These are phyloP conservation scores for Lepiota brunneoincarnata DNA, from an alignment of 768 basidiomycete species.

Conservation along the genomic window DNA sequence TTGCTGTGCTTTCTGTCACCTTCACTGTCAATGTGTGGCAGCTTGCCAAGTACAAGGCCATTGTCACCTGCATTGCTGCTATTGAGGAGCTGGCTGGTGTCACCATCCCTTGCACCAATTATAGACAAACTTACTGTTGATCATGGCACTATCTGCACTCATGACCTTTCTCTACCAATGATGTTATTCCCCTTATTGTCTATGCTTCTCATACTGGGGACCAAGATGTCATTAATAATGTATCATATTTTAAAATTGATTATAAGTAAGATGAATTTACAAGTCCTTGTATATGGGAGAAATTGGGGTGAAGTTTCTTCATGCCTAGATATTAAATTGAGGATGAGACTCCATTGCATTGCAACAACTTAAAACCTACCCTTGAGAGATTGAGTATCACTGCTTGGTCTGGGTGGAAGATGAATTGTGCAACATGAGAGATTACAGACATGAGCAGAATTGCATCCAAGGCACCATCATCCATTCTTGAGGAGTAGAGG, in stretches of 20 bases:
- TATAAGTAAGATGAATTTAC: background rate
- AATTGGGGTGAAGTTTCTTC: too few relatives aligned
- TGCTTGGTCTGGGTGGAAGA: background rate
- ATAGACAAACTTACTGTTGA: slow-evolving; percentile 99
- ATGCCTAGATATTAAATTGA: too few relatives aligned
- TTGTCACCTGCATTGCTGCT: slow-evolving; percentile 98
- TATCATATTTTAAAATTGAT: too few relatives aligned
- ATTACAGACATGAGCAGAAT: background rate
- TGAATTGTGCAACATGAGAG: background rate
- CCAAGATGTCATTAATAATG: slow-evolving; percentile 99
- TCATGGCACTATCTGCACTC: slow-evolving; percentile 85
- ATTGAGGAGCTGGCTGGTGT: slow-evolving; percentile 98
- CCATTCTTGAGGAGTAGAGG: background rate
- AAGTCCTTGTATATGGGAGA: too few relatives aligned
- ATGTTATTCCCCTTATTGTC: slow-evolving; percentile 90
- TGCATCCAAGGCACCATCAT: background rate
- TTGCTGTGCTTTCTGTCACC: too few relatives aligned
- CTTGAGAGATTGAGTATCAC: background rate
- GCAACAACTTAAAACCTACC: too few relatives aligned
- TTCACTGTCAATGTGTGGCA: slow-evolving; percentile 99
- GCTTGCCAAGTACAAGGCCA: slow-evolving; percentile 98
- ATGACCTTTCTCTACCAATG: slow-evolving; percentile 84
- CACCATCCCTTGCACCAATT: slow-evolving; percentile 95
- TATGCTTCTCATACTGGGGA: slow-evolving; percentile 98
- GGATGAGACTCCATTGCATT: too few relatives aligned